Evolutionary conservation across 78 protist genomes (phyloP), one percentile per base, ranked within the genome.

Genomic region (Cavenderia fasciculata): DNA sequence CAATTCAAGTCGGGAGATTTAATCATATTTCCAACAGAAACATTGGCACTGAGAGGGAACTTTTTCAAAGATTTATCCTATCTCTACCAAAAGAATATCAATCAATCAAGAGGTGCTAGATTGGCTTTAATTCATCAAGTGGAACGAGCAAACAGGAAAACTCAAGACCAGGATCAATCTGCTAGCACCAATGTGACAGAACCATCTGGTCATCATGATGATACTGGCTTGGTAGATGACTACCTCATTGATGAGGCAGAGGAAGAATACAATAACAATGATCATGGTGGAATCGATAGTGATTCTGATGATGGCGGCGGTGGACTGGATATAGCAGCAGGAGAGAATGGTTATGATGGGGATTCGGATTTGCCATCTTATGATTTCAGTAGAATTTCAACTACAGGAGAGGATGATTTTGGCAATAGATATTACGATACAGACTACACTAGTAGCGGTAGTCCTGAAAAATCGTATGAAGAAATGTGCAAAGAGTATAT

Each of bases 11-110:
- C 70, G 31, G 52, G 43, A 21, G 78, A 71, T 6, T 16, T 33
- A 4, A 19, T 82, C 1, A 2, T n/a, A 2, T 57, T 57, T 40
- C 73, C 90, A 36, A 34, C 14, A 31, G 78, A 82, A 40, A 29
- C 66, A n/a, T 14, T 82, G 34, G 36, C 90, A 14, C 41, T 82
- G 25, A 82, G 73, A 57, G 90, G 90, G 16, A 21, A 69, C n/a
- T 82, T 31, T 59, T 69, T 56, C 61, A 68, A 65, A 68, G 90
- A 82, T 7, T 43, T 82, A 14, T 2, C 54, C 0, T 82, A 82
- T 56, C 34, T 82, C 10, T 82, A 82, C 44, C 27, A 12, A 18
- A 68, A 69, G n/a, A 18, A 33, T 34, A 16, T 43, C 21, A 71
- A 43, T 23, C 76, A 68, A 68, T 63, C 72, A 33, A 63, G 72